Percentiles rank a stretch among this genome's conserved stretches.
phyloP scores from a whole-genome alignment of 805 yeast genomes.

The Metschnikowia koreensis region DNA sequence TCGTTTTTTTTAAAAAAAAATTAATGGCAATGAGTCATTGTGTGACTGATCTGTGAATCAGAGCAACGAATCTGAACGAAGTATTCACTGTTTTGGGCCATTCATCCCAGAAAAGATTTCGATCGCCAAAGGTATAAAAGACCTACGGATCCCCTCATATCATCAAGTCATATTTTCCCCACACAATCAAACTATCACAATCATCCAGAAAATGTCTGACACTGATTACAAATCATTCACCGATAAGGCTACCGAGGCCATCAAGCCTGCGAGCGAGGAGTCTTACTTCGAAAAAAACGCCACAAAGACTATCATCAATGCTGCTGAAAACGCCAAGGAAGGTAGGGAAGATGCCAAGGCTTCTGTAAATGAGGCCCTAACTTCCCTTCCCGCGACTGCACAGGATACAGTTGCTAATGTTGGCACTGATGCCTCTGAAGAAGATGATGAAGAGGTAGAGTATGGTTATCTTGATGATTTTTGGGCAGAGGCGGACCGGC shows the following conservation, averaged over 20 bases:
- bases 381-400: slow-evolving; percentile 42
- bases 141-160: neutral
- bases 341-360: slow-evolving; percentile 55
- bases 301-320: slow-evolving; percentile 66
- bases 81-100: neutral
- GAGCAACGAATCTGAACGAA: neutral
- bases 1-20: too few species aligned
- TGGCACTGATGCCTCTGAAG: slow-evolving; percentile 57
- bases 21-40: too few species aligned
- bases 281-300: slow-evolving; percentile 54
- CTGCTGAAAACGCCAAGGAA: slow-evolving; percentile 55
- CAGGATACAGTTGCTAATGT: slow-evolving; percentile 49
- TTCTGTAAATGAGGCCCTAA: slow-evolving; percentile 23
- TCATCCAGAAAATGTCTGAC: slow-evolving; percentile 31
- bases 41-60: too few species aligned
- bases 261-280: slow-evolving; percentile 73
- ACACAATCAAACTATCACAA: neutral
- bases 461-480: too few species aligned
- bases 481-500: too few species aligned
- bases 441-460: too few species aligned
- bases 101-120: slow-evolving; percentile 1
- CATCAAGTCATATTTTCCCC: neutral
- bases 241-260: slow-evolving; percentile 63
- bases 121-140: slow-evolving; percentile 6
- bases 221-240: slow-evolving; percentile 73